Percentiles rank a stretch among this genome's conserved stretches.
phyloP scores from a whole-genome alignment of 2,329 filamentous ascomycete genomes.

The Furcasterigmium furcatum region DNA sequence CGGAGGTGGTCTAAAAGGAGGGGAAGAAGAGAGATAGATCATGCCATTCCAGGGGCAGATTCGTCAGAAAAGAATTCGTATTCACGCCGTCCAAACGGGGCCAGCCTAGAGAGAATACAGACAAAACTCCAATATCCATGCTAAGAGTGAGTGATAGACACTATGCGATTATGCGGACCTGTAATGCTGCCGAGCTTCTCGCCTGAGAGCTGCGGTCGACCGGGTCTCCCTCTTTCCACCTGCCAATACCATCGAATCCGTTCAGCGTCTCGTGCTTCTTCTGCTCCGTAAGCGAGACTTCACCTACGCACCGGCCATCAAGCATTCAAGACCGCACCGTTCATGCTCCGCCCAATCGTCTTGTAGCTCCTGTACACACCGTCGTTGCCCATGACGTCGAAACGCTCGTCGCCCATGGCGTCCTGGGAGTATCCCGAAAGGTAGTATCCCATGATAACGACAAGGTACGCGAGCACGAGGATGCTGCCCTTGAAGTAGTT shows the following conservation, averaged over 20 bases:
- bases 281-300: no score
- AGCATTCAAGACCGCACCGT: constrained; percentile 27
- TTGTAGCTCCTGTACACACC: constrained; percentile 49
- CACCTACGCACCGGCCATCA: no score
- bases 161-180: neutral
- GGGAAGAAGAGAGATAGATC: no score
- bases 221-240: no score
- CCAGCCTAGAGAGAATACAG: no score
- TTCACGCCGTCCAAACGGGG: no score
- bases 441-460: constrained; percentile 89
- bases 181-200: neutral
- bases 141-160: neutral
- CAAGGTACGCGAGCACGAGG: constrained; percentile 85
- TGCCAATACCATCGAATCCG: no score
- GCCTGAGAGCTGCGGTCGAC: no score
- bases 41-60: no score
- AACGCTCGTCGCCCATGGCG: constrained; percentile 41
- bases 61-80: no score
- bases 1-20: no score
- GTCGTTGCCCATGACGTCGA: constrained; percentile 50
- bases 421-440: constrained; percentile 60
- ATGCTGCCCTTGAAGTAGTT: constrained; percentile 99
- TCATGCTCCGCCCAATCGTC: constrained; percentile 46
- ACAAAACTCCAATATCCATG: neutral
- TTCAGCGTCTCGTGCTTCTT: no score